A percentile compares a stretch with the other conserved stretches of the same genome.
Conservation (phyloP, 495 filamentous ascomycete genomes). For the Lasiosphaeria hispida region DNA sequence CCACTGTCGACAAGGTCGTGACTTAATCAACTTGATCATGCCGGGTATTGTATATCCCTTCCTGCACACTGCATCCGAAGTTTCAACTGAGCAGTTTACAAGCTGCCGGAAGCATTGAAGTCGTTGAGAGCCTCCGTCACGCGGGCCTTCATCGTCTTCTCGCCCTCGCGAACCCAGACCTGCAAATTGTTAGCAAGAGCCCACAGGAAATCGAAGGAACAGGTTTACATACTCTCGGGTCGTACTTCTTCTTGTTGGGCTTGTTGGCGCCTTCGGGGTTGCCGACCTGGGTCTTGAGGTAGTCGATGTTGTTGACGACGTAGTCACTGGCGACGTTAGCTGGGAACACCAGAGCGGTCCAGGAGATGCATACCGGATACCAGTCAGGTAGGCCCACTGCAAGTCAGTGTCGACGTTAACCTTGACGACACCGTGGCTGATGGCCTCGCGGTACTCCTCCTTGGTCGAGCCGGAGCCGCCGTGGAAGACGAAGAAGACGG, state of each 20-base stretch:
- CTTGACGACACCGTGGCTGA: slow-evolving; percentile 86
- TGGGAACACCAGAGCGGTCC: too few species aligned
- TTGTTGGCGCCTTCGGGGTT: slow-evolving; percentile 95
- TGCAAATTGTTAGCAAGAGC: slow-evolving; percentile 1
- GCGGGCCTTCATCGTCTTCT: slow-evolving; percentile 91
- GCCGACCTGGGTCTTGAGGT: slow-evolving; percentile 78
- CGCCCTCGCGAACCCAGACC: slow-evolving; percentile 89
- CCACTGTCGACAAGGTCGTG: too few species aligned
- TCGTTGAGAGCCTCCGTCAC: slow-evolving; percentile 78
- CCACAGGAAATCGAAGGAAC: neutral
- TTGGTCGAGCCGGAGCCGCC: slow-evolving; percentile 89
- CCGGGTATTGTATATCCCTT: neutral
- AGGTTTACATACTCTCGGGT: slow-evolving; percentile 35
- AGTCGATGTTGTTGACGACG: slow-evolving; percentile 91
- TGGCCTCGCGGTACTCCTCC: slow-evolving; percentile 82
- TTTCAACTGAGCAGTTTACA: slow-evolving; percentile 62
- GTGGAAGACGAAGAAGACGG: slow-evolving; percentile 99
- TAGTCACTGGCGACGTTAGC: slow-evolving; percentile 57
- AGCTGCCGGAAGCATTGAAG: slow-evolving; percentile 83
- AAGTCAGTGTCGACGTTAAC: slow-evolving; percentile 89
- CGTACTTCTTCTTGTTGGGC: slow-evolving; percentile 99
- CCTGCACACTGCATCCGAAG: neutral
- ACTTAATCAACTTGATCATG: too few species aligned
- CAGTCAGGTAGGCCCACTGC: slow-evolving; percentile 81
- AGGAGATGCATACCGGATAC: slow-evolving; percentile 57